These are phyloP conservation scores for Magnaporthales sp. DNA, from an alignment of 2,329 filamentous ascomycete species.

Conservation along the genomic window DNA sequence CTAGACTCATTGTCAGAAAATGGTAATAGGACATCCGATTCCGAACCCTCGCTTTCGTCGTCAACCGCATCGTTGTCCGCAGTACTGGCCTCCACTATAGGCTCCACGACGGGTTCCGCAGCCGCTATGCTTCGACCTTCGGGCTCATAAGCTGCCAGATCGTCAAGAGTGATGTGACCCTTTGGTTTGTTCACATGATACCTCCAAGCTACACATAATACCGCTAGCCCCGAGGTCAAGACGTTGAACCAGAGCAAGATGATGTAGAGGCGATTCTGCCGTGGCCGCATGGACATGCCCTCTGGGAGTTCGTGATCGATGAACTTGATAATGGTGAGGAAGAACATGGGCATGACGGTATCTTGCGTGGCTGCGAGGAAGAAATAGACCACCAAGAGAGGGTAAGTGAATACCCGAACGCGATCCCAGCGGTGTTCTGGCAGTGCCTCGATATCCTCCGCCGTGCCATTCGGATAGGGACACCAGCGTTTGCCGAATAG, in stretches of 20 bases:
- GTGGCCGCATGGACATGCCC: conserved; percentile 4
- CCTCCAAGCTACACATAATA: neutral
- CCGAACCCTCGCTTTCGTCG: neutral
- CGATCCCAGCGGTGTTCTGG: conserved; percentile 4
- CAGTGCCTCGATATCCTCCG: conserved; percentile 1
- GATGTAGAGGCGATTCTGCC: neutral
- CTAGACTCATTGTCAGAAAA: neutral
- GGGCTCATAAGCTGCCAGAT: neutral
- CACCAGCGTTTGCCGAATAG: neutral
- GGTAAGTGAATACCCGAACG: neutral
- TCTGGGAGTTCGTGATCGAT: neutral
- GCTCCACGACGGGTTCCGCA: neutral
- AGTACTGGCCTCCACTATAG: neutral
- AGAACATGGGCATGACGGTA: neutral
- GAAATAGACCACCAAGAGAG: conserved; percentile 1
- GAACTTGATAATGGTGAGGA: neutral
- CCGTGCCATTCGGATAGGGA: conserved; percentile 1
- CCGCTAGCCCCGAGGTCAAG: neutral
- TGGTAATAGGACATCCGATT: neutral
- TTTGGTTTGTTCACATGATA: neutral
- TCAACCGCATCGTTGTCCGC: neutral
- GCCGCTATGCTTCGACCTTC: neutral
- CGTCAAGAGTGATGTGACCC: neutral
- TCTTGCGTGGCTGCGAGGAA: neutral
- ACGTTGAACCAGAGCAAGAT: neutral